Base-by-base conservation (phyloP, 305 asterid genomes). In the Fraxinus albicans region DNA sequence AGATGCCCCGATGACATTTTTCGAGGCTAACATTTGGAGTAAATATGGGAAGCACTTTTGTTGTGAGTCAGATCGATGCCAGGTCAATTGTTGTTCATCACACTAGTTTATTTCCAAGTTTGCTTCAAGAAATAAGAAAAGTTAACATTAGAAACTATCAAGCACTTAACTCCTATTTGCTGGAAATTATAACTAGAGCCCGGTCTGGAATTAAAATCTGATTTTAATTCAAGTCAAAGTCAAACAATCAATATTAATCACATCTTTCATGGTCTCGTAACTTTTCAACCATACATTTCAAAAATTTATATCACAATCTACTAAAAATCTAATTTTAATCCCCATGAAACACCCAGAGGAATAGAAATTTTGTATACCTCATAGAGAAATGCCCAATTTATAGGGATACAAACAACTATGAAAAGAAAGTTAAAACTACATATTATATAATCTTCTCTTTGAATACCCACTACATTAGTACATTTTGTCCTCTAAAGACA, bases 21-120 rank as follows among this genome's bases (percentile, higher is more conserved):
- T 91, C 80, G 99, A 95, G 86, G 63, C 73, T 19, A 35, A 23
- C 8, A 90, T 95, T 7, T 95, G 99, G 99, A 65, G 82, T 17
- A 58, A 2, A 13, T 94, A 85, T 83, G 93, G 94, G 27, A 19
- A 9, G 8, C 77, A 50, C 8, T 86, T 13, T 73, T 86, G 87
- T 80, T 76, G 67, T 12, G 19, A 79, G n/a, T 70, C 84, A 29
- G 89, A 89, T 44, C 90, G 98, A 73, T 76, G 77, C 79, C 88
- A 85, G 92, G 99, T 95, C 75, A 86, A 86, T 60, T 13, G 6
- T 29, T 77, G 25, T 8, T 78, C 81, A 63, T 53, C 23, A 33
- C 40, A 35, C 15, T 55, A 76, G 12, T 17, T 13, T 36, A 72
- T 72, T 85, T 31, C 73, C 53, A 12, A 29, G 19, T 70, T 70